These are phyloP conservation scores for Phaeosphaeria sp. DNA, from an alignment of 2,329 filamentous ascomycete genomes.

Conservation along the genomic window DNA sequence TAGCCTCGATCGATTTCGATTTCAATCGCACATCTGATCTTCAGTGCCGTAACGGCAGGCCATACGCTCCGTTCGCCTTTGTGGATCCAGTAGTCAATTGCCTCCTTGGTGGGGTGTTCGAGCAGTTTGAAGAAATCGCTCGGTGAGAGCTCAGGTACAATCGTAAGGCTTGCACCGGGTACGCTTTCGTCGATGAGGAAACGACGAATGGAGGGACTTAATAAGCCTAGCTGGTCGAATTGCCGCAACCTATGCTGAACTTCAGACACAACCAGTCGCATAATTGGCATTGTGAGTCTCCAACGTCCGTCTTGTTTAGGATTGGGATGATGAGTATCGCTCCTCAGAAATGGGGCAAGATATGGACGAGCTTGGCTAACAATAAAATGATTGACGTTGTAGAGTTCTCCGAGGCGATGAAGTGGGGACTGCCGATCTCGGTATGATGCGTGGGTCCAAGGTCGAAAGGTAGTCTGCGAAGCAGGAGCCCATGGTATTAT, in stretches of 20 bases:
- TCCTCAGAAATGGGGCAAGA: constrained; percentile 82
- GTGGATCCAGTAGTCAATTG: constrained; percentile 83
- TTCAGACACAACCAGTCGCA: constrained; percentile 76
- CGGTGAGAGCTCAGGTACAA: constrained; percentile 79
- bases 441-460: constrained; percentile 69
- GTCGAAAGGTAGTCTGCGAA: constrained; percentile 67
- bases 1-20: constrained; percentile 87
- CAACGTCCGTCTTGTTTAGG: constrained; percentile 64
- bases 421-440: constrained; percentile 72
- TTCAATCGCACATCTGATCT: constrained; percentile 83
- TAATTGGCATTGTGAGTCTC: constrained; percentile 62
- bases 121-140: constrained; percentile 78
- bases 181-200: constrained; percentile 85
- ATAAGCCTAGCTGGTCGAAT: constrained; percentile 75
- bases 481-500: constrained; percentile 76
- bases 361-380: constrained; percentile 92
- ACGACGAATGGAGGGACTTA: constrained; percentile 73
- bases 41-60: constrained; percentile 84
- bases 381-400: constrained; percentile 95
- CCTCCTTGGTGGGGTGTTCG: constrained; percentile 79
- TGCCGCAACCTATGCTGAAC: constrained; percentile 81
- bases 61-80: constrained; percentile 88
- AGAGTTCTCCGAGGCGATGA: constrained; percentile 77
- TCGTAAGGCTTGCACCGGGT: constrained; percentile 76
- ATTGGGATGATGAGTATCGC: constrained; percentile 77